Percentiles rank a stretch among this genome's conserved stretches.
Conservation (phyloP, 495 filamentous ascomycete genomes). For the Neurospora pannonica region DNA sequence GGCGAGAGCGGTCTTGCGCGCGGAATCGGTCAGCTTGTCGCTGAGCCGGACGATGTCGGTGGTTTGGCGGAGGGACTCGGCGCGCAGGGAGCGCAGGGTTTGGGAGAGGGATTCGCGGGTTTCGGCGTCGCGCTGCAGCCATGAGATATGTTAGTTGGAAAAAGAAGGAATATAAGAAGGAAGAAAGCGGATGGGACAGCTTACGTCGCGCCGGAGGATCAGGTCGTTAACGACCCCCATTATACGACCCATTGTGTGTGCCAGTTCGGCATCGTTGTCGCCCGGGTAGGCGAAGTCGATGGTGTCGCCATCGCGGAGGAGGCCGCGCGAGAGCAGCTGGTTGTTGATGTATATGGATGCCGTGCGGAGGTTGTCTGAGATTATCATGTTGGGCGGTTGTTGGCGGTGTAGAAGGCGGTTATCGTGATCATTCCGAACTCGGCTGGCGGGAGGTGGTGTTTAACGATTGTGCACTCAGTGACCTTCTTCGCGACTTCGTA, state of each 20-base stretch:
- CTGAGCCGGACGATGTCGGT: constrained; percentile 50
- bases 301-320: constrained; percentile 70
- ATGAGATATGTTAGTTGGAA: not conserved
- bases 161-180: no score
- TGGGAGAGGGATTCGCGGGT: constrained; percentile 71
- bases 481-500: not conserved
- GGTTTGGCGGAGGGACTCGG: constrained; percentile 58
- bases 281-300: constrained; percentile 78
- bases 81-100: constrained; percentile 66
- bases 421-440: not conserved
- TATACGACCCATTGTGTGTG: constrained; percentile 69
- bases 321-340: constrained; percentile 77
- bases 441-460: not conserved
- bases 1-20: constrained; percentile 66
- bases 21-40: constrained; percentile 59
- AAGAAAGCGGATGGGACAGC: no score
- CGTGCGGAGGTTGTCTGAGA: constrained; percentile 69
- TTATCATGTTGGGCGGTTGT: constrained; percentile 45
- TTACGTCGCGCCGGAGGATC: constrained; percentile 70
- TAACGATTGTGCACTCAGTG: not conserved
- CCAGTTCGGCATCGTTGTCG: constrained; percentile 51
- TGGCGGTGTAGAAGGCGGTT: not conserved
- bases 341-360: constrained; percentile 96
- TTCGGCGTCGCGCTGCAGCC: constrained; percentile 69
- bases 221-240: constrained; percentile 92